Percentiles rank a stretch among this genome's conserved stretches.
phyloP scores from a whole-genome alignment of 345 rosid genomes.

The Sisymbrium irio region DNA sequence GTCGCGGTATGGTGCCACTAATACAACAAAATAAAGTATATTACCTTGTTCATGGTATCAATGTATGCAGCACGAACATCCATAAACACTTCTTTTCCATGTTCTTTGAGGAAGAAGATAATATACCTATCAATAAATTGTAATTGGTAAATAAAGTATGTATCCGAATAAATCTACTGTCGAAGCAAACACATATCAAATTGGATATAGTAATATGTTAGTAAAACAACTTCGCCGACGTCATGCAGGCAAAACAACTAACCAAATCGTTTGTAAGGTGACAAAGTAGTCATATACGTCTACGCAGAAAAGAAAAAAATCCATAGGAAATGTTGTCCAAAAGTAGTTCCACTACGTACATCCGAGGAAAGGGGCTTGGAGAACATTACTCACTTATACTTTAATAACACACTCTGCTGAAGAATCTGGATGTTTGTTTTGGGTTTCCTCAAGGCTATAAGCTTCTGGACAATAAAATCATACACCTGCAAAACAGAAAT shows the following conservation, averaged over 20 bases:
- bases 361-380: not conserved
- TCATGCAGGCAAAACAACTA: not conserved
- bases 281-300: not conserved
- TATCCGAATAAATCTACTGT: not conserved
- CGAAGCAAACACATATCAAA: constrained; percentile 10
- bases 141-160: not conserved
- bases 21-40: constrained; percentile 22
- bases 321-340: not conserved
- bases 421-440: constrained; percentile 98
- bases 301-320: not conserved
- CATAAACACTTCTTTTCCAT: constrained; percentile 80
- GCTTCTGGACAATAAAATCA: constrained; percentile 98
- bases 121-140: constrained; percentile 56
- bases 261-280: constrained; percentile 6
- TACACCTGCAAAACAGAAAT: constrained; percentile 57
- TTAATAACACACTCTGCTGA: constrained; percentile 93
- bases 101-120: constrained; percentile 83
- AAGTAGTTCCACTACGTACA: constrained; percentile 3
- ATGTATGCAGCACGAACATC: constrained; percentile 92
- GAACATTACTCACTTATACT: constrained; percentile 72
- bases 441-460: constrained; percentile 92
- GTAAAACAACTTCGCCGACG: not conserved
- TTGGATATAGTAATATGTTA: constrained; percentile 7
- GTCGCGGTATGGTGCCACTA: not conserved
- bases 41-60: constrained; percentile 98